These are phyloP conservation scores for Penicillium crystallinum DNA, from an alignment of 495 filamentous ascomycete genomes.

Conservation along the genomic window DNA sequence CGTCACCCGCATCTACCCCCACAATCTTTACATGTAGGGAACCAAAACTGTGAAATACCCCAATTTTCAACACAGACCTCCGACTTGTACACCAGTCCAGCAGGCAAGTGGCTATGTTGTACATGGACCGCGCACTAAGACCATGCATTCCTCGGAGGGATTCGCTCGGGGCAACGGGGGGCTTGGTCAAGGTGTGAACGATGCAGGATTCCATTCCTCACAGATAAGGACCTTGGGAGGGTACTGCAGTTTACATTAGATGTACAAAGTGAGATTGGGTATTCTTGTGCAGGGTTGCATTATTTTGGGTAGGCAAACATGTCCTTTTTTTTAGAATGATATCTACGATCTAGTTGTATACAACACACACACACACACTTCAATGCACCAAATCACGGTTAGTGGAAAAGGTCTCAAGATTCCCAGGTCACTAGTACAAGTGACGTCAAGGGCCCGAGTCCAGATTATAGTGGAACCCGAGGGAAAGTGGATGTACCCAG, in stretches of 20 bases:
- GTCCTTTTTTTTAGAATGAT: no score
- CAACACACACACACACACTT: not conserved
- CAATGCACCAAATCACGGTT: not conserved
- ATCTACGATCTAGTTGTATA: no score
- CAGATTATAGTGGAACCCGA: slow-evolving; percentile 7
- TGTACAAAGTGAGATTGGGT: not conserved
- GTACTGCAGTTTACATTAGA: not conserved
- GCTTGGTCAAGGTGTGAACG: not conserved
- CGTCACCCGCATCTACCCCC: not conserved
- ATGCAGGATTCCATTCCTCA: slow-evolving; percentile 1
- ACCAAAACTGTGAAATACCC: not conserved
- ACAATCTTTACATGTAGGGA: not conserved
- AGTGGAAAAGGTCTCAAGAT: not conserved
- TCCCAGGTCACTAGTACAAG: slow-evolving; percentile 4
- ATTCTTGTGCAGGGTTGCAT: no score
- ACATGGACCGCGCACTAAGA: slow-evolving; percentile 4
- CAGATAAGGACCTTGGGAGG: not conserved
- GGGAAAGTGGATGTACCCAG: slow-evolving; percentile 5
- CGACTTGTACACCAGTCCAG: not conserved
- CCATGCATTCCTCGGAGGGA: not conserved
- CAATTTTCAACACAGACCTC: not conserved
- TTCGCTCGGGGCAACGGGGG: not conserved
- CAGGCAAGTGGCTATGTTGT: not conserved
- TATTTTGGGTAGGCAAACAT: no score
- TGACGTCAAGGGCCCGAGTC: slow-evolving; percentile 7